Conservation (phyloP, 371 early-diverging fungal species). For the Parasitella parasitica region DNA sequence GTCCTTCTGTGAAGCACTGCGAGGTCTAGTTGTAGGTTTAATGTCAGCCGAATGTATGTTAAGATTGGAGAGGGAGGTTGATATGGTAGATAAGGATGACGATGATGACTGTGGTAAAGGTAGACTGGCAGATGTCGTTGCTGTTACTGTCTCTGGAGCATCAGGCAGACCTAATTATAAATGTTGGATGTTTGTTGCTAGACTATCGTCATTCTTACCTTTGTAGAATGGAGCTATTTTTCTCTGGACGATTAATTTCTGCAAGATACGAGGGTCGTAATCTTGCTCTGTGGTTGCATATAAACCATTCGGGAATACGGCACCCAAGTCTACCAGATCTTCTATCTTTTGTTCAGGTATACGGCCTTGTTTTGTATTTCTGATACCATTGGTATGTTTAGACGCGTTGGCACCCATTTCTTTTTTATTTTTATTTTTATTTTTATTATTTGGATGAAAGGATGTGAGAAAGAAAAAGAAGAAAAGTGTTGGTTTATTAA, state of each 20-base stretch:
- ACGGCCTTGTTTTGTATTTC: not conserved
- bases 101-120: constrained; percentile 25
- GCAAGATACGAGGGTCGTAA: constrained; percentile 75
- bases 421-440: too few species aligned
- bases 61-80: not conserved
- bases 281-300: constrained; percentile 73
- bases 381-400: constrained; percentile 6
- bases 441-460: not conserved
- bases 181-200: not conserved
- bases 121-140: constrained; percentile 6
- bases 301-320: constrained; percentile 70
- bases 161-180: constrained; percentile 29
- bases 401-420: constrained; percentile 29
- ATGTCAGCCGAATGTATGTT: not conserved
- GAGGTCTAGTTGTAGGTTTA: constrained; percentile 19
- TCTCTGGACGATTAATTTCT: constrained; percentile 72
- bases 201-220: too few species aligned
- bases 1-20: constrained; percentile 31
- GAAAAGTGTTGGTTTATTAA: constrained; percentile 4
- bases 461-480: not conserved
- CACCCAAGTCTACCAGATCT: constrained; percentile 71
- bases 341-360: constrained; percentile 41
- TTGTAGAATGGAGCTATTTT: constrained; percentile 88
- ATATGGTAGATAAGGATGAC: constrained; percentile 1
- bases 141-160: constrained; percentile 38